Evolutionary conservation across 805 yeast species (phyloP).

Genomic region (Kluyveromyces wickerhamii): DNA sequence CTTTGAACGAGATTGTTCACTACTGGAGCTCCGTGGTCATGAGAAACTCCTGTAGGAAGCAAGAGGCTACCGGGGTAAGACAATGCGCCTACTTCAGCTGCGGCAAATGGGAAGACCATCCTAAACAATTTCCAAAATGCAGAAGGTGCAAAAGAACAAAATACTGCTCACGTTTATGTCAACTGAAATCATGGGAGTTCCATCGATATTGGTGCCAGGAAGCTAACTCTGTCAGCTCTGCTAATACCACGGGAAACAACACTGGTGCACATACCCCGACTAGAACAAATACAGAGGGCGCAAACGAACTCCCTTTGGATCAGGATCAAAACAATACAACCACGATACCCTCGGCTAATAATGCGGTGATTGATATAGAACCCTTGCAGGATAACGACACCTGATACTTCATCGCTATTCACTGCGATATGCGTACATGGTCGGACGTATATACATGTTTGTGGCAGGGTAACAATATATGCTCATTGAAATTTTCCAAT

Average conservation of each 20-base stretch:
- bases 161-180: constrained; percentile 90
- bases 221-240: constrained; percentile 24
- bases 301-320: no score
- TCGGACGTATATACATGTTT: no score
- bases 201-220: constrained; percentile 91
- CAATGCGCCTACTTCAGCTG: constrained; percentile 93
- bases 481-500: no score
- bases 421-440: no score
- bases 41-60: constrained; percentile 90
- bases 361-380: no score
- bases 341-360: no score
- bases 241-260: constrained; percentile 9
- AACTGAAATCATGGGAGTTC: constrained; percentile 82
- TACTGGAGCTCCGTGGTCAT: constrained; percentile 98
- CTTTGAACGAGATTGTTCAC: constrained; percentile 69
- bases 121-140: constrained; percentile 92
- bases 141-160: constrained; percentile 90
- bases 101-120: constrained; percentile 88
- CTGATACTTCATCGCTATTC: no score
- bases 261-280: constrained; percentile 17
- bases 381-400: no score
- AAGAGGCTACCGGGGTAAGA: constrained; percentile 78
- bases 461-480: no score
- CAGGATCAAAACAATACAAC: no score
- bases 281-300: no score